Conservation (phyloP, 2,329 filamentous ascomycete species). For the Colletotrichum trifolii region DNA sequence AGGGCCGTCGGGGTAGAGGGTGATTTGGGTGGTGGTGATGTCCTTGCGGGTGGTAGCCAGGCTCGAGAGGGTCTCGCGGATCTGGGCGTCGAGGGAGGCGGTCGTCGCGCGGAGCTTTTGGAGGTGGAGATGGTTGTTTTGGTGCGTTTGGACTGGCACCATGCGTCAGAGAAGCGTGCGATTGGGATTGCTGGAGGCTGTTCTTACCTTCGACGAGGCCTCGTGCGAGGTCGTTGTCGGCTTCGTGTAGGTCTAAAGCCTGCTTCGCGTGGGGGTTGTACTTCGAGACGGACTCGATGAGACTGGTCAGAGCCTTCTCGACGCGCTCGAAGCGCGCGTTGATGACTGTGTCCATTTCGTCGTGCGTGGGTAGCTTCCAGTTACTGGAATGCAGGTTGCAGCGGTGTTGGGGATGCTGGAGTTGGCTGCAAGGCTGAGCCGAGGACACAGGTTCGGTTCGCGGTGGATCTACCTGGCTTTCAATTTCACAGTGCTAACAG, state of each 20-base stretch:
- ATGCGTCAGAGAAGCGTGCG: neutral
- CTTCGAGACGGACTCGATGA: constrained; percentile 84
- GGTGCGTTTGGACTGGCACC: constrained; percentile 74
- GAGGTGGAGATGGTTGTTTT: constrained; percentile 78
- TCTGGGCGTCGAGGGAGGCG: constrained; percentile 74
- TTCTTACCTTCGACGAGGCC: constrained; percentile 73
- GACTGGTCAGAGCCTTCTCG: constrained; percentile 72
- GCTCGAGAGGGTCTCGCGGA: constrained; percentile 75
- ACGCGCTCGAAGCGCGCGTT: constrained; percentile 73
- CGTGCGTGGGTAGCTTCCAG: neutral
- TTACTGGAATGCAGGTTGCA: constrained; percentile 2
- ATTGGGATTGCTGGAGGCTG: neutral
- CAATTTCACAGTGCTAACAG: too few relatives aligned
- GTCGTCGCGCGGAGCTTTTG: constrained; percentile 75
- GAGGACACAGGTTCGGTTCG: neutral
- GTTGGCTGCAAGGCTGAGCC: constrained; percentile 30
- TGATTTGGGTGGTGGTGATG: constrained; percentile 71
- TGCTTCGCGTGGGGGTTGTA: constrained; percentile 80
- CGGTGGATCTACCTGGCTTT: too few relatives aligned
- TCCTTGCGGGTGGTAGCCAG: constrained; percentile 80
- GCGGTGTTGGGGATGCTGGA: neutral
- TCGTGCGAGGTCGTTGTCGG: constrained; percentile 74
- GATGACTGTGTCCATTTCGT: constrained; percentile 70
- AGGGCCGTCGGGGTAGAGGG: constrained; percentile 61
- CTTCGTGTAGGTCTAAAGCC: constrained; percentile 75